Conservation (phyloP, 768 basidiomycete genomes). For the Roridomyces roridus region DNA sequence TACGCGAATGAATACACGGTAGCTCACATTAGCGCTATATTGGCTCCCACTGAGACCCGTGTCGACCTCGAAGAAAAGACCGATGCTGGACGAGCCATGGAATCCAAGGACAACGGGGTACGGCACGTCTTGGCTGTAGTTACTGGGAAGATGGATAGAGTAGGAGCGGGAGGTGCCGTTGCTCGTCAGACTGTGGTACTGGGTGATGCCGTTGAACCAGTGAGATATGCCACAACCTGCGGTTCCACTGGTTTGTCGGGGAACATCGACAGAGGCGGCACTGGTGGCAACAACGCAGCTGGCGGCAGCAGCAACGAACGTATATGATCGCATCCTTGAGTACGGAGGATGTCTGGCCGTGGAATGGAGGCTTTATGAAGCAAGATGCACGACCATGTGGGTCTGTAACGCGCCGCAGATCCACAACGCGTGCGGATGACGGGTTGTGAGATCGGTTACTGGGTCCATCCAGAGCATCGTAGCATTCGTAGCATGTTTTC, state of each 20-base stretch:
- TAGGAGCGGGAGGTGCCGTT: slow-evolving; percentile 1
- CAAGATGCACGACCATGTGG: too few species aligned
- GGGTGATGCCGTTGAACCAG: slow-evolving; percentile 12
- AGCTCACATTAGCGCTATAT: slow-evolving; percentile 5
- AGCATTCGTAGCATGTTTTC: too few species aligned
- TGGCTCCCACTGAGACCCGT: slow-evolving; percentile 11
- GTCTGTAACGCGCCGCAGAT: too few species aligned
- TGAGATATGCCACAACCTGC: slow-evolving; percentile 10
- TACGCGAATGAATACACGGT: neutral
- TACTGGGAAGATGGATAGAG: slow-evolving; percentile 15
- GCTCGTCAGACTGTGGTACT: slow-evolving; percentile 2
- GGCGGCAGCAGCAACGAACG: too few species aligned
- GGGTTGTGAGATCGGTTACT: too few species aligned
- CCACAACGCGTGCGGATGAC: too few species aligned
- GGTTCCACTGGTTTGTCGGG: neutral
- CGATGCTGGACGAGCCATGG: slow-evolving; percentile 13
- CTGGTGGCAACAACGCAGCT: too few species aligned
- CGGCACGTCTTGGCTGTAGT: slow-evolving; percentile 6
- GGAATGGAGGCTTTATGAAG: too few species aligned
- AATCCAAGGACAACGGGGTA: slow-evolving; percentile 16
- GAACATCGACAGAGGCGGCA: neutral
- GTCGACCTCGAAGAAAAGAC: slow-evolving; percentile 16
- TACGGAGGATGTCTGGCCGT: too few species aligned
- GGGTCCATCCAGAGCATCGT: too few species aligned
- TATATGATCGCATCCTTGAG: too few species aligned